Conservation (phyloP, 2,329 filamentous ascomycete genomes). For the Orbilia quercus region DNA sequence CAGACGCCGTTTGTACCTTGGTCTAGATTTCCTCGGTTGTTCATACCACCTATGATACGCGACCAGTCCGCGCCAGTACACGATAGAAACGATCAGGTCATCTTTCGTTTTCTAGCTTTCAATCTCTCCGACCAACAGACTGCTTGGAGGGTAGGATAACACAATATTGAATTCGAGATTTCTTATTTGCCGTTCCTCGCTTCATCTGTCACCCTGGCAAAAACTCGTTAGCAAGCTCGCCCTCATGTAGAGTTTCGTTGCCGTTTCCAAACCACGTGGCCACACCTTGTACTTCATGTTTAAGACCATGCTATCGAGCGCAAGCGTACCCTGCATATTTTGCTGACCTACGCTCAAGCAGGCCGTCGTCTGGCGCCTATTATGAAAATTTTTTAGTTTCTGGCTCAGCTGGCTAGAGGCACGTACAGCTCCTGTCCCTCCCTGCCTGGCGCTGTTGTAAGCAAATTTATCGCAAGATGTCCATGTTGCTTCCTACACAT, state of each 20-base stretch:
- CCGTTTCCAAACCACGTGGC: no score
- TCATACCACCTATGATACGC: constrained; percentile 23
- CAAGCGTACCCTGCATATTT: constrained; percentile 17
- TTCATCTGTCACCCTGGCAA: constrained; percentile 10
- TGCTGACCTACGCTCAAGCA: constrained; percentile 26
- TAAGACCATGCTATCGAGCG: constrained; percentile 1
- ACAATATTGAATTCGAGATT: constrained; percentile 23
- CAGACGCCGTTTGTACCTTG: constrained; percentile 28
- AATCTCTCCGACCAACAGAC: constrained; percentile 16
- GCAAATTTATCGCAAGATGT: constrained; percentile 32
- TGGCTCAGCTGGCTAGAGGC: not conserved
- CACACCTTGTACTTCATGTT: constrained; percentile 28
- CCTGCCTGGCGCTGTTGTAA: constrained; percentile 21
- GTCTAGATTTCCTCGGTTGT: constrained; percentile 29
- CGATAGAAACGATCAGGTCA: not conserved
- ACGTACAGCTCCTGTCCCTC: constrained; percentile 23
- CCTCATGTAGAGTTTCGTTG: no score
- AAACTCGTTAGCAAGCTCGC: no score
- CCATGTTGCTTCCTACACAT: constrained; percentile 23
- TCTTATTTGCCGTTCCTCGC: constrained; percentile 14
- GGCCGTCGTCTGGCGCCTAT: constrained; percentile 17
- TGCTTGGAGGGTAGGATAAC: constrained; percentile 21
- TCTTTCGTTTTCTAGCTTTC: constrained; percentile 21
- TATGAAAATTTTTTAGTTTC: no score
- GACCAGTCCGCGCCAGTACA: constrained; percentile 7